Base-by-base conservation (phyloP, 352 stramenopile genomes). In the Phytophthora sp. region DNA sequence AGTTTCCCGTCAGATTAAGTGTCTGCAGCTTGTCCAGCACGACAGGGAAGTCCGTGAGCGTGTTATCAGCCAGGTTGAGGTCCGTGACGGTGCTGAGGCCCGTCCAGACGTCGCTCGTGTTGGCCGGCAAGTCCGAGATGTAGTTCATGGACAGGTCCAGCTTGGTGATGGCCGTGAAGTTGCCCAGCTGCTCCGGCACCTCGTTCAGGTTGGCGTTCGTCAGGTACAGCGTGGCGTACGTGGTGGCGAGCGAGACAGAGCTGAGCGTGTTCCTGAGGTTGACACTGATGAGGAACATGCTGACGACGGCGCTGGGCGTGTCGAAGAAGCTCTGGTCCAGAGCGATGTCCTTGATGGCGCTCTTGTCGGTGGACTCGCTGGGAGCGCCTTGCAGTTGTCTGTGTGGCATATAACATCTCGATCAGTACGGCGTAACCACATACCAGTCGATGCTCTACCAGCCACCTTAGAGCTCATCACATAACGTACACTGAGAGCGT, bases 301-400 rank as follows among this genome's bases (percentile, higher is more conserved):
- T 84, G 9, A 57, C 43, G 5, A 70, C 53, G 11, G 27, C 10
- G 11, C 45, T 51, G 10, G 76, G 79, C 8, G 75, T 88, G 39
- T 72, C 53, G 45, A 92, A 87, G 54, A 92, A 86, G 0, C 39
- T 72, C 52, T 80, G 63, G 48, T 89, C 80, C 15, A 88, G 54
- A 15, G 44, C 35, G 12, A 89, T 61, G 20, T 87, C 70, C 69
- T 86, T 79, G 17, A 88, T 58, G 4, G 64, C 46, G 27, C 42
- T 60, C 46, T 87, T 87, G 10, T 50, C 37, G 3, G 62, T 74
- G 3, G 67, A 62, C 15, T 60, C 46, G 7, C 52, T 76, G 1
- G 55, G 50, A 0, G 67, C 28, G 31, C 73, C 76, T 26, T 71
- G 53, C 7, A 86, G 44, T 66, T 81, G 62, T 39, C 74, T 75